Percentiles rank a stretch among this genome's conserved stretches.
phyloP scores from a whole-genome alignment of 1,284 basidiomycete species.

The Rhodotorula sp. region DNA sequence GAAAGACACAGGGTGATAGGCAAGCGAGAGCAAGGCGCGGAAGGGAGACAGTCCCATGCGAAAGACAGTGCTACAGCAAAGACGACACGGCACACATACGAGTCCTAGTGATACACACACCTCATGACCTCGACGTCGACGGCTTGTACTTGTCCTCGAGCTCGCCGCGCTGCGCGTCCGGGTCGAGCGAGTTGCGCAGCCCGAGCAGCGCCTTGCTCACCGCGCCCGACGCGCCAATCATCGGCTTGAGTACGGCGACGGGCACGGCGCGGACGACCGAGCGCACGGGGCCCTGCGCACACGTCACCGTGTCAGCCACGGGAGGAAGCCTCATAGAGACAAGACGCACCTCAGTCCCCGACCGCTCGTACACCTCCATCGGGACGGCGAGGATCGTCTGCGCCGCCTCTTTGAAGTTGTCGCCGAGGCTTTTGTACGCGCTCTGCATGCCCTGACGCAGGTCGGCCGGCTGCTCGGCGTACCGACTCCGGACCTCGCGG shows the following conservation, averaged over 20 bases:
- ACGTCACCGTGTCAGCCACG: background rate
- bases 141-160: slow-evolving; percentile 44
- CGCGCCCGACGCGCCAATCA: slow-evolving; percentile 95
- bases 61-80: background rate
- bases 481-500: slow-evolving; percentile 68
- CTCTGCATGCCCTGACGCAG: slow-evolving; percentile 84
- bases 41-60: background rate
- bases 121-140: background rate
- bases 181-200: slow-evolving; percentile 68
- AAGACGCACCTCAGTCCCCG: slow-evolving; percentile 73
- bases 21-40: background rate
- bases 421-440: slow-evolving; percentile 80
- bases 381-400: slow-evolving; percentile 98
- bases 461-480: slow-evolving; percentile 83
- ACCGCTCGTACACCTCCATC: slow-evolving; percentile 96
- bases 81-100: background rate
- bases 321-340: background rate
- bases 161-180: slow-evolving; percentile 32
- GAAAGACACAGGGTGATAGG: too few species aligned
- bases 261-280: slow-evolving; percentile 94
- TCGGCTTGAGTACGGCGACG: slow-evolving; percentile 91
- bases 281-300: slow-evolving; percentile 73
- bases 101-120: background rate
- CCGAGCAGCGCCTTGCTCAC: slow-evolving; percentile 93
- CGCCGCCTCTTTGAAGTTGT: slow-evolving; percentile 85